Evolutionary conservation across 2,329 filamentous ascomycete genomes (phyloP), one percentile per base, ranked within the genome.

Genomic region (Scopulariopsis brevicaulis): DNA sequence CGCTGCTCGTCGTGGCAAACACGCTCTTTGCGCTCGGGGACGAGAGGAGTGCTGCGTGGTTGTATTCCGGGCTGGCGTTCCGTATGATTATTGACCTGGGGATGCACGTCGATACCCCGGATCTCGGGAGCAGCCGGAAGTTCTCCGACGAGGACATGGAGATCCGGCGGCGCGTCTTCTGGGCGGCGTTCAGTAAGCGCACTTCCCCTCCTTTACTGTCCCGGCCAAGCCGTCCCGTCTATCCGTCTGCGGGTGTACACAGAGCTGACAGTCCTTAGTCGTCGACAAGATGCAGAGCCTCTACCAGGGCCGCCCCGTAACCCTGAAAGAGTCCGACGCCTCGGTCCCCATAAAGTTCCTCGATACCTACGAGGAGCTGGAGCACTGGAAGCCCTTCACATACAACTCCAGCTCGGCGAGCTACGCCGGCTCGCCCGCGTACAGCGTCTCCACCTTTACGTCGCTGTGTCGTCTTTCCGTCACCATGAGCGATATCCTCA

Each of bases 61-160:
- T 83, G 4, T 84, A 83, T 60, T 74, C 77, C 56, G 81, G 80
- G 1, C 73, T 79, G 61, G 80, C 81, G 0, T 80, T 82, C 59
- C 73, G 78, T 11, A 77, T 83, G 68, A 68, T 83, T 28, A 74
- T 77, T 55, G 81, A 84, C 62, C 64, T 83, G 5, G 75, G 78
- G 0, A 75, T 83, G 61, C 77, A 81, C 61, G 70, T 78, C 20
- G 72, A 74, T 65, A 67, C 66, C 55, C 64, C 67, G 53, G 65
- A 63, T 43, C 64, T 71, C 57, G 58, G 66, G 48, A 64, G 62
- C 6, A 62, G 64, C 55, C 64, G 66, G 14, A 67, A 66, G 14
- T 68, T 75, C 53, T 71, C 73, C 1, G 72, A 75, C 48, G 75
- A 78, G 58, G 75, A 78, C 43, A 65, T 70, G 11, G 77, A 74